Conservation (phyloP, 2,329 filamentous ascomycete genomes). For the Pseudogymnoascus sp. region DNA sequence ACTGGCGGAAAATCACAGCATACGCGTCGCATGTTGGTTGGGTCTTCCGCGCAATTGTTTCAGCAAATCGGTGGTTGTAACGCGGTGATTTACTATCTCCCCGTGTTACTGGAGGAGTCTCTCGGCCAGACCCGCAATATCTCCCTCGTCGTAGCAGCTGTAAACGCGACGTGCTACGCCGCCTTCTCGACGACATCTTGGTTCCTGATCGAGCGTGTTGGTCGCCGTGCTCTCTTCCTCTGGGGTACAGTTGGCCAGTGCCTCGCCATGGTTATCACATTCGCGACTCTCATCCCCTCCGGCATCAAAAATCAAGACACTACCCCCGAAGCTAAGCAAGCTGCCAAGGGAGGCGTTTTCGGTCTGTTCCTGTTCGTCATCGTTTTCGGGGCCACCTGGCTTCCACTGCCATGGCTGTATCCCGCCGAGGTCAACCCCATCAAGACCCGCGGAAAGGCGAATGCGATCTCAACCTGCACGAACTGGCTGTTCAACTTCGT, state of each 20-base stretch:
- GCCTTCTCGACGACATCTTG: constrained; percentile 34
- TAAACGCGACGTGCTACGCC: constrained; percentile 35
- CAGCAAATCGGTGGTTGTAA: constrained; percentile 39
- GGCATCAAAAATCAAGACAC: neutral
- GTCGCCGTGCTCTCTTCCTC: constrained; percentile 62
- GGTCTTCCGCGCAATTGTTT: constrained; percentile 33
- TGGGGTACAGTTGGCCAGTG: neutral
- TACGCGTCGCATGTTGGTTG: constrained; percentile 36
- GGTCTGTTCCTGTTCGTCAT: neutral
- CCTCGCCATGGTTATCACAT: constrained; percentile 1
- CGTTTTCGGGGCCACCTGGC: constrained; percentile 3
- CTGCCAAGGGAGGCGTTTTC: neutral
- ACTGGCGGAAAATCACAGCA: constrained; percentile 43
- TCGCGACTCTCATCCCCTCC: neutral
- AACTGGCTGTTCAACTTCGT: constrained; percentile 9
- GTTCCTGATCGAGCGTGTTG: constrained; percentile 45
- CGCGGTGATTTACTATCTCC: constrained; percentile 31
- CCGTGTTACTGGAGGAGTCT: neutral
- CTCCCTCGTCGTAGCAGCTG: neutral
- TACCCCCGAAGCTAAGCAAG: neutral
- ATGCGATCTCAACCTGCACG: neutral
- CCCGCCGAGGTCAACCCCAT: constrained; percentile 5
- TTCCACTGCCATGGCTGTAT: constrained; percentile 3
- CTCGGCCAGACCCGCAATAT: neutral
- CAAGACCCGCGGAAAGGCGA: neutral